These are phyloP conservation scores for Coemansia sp. DNA, from an alignment of 192 early-diverging fungal genomes.

Conservation along the genomic window DNA sequence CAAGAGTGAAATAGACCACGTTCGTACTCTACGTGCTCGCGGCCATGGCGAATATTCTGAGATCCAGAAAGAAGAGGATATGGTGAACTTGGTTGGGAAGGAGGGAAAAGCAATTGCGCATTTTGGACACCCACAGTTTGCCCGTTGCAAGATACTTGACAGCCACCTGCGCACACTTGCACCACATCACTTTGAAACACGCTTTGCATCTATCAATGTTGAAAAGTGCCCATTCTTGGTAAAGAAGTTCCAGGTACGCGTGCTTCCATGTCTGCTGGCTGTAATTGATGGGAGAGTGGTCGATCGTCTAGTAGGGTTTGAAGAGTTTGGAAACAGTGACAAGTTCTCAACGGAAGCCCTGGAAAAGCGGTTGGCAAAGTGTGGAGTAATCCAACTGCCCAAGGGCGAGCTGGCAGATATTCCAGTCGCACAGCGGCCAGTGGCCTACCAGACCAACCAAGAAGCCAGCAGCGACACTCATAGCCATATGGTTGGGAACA, in stretches of 20 bases:
- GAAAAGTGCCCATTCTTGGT: slow-evolving; percentile 90
- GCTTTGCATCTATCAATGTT: slow-evolving; percentile 87
- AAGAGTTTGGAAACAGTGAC: slow-evolving; percentile 89
- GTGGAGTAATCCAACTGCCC: slow-evolving; percentile 58
- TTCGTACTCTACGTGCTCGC: slow-evolving; percentile 62
- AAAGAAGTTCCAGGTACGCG: slow-evolving; percentile 79
- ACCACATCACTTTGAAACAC: slow-evolving; percentile 76
- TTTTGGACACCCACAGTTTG: slow-evolving; percentile 92
- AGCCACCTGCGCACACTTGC: slow-evolving; percentile 86
- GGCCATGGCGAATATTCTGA: slow-evolving; percentile 79
- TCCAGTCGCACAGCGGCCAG: slow-evolving; percentile 42
- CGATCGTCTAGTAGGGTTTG: slow-evolving; percentile 89
- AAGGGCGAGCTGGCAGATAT: slow-evolving; percentile 33
- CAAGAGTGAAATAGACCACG: slow-evolving; percentile 70
- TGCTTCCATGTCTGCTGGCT: slow-evolving; percentile 86
- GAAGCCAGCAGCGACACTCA: neutral
- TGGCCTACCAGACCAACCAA: slow-evolving; percentile 6
- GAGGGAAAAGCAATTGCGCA: slow-evolving; percentile 73
- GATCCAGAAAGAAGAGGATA: slow-evolving; percentile 77
- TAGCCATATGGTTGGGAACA: neutral
- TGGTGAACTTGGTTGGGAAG: slow-evolving; percentile 77
- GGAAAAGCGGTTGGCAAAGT: slow-evolving; percentile 66
- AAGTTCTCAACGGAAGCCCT: slow-evolving; percentile 75
- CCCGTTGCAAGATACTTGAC: slow-evolving; percentile 92
- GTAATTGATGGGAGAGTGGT: slow-evolving; percentile 73